A percentile compares a stretch with the other conserved stretches of the same genome.
These are phyloP conservation scores for Podila epicladia DNA, from an alignment of 192 early-diverging fungal genomes.

Conservation along the genomic window DNA sequence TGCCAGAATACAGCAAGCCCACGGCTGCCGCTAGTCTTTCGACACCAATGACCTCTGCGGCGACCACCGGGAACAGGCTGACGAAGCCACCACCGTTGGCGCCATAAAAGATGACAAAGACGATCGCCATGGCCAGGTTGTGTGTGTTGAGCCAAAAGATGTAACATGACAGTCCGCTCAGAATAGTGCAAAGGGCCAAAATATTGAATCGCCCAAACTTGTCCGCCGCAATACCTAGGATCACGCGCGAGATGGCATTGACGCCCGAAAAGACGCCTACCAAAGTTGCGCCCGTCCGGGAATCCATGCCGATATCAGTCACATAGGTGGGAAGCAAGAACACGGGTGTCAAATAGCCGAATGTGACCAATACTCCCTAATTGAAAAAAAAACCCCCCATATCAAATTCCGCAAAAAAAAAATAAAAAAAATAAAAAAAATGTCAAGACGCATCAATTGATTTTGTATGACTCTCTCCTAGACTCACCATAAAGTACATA, in stretches of 20 bases:
- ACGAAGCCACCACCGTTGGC: conserved; percentile 57
- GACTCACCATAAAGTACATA: conserved; percentile 53
- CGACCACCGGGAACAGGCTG: conserved; percentile 43
- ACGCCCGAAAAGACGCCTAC: conserved; percentile 55
- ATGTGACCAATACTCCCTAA: conserved; percentile 21
- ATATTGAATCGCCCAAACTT: conserved; percentile 53
- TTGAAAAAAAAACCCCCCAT: no score
- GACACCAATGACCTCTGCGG: conserved; percentile 50
- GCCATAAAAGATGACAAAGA: conserved; percentile 57
- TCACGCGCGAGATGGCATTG: conserved; percentile 56
- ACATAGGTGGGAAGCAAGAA: conserved; percentile 45
- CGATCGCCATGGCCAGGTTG: conserved; percentile 21
- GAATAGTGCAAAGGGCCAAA: conserved; percentile 37
- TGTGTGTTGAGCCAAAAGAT: conserved; percentile 57
- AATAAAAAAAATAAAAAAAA: no score
- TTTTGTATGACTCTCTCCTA: not conserved
- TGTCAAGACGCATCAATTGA: not conserved
- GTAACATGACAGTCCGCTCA: conserved; percentile 52
- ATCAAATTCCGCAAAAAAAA: not conserved
- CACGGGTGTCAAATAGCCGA: conserved; percentile 45
- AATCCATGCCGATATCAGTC: conserved; percentile 25
- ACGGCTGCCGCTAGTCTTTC: conserved; percentile 48
- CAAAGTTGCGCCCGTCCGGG: conserved; percentile 44
- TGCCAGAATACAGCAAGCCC: conserved; percentile 53
- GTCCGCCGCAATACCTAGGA: conserved; percentile 52